phyloP scores from a whole-genome alignment of 2,329 filamentous ascomycete species.

The Aspergillus ruber region DNA sequence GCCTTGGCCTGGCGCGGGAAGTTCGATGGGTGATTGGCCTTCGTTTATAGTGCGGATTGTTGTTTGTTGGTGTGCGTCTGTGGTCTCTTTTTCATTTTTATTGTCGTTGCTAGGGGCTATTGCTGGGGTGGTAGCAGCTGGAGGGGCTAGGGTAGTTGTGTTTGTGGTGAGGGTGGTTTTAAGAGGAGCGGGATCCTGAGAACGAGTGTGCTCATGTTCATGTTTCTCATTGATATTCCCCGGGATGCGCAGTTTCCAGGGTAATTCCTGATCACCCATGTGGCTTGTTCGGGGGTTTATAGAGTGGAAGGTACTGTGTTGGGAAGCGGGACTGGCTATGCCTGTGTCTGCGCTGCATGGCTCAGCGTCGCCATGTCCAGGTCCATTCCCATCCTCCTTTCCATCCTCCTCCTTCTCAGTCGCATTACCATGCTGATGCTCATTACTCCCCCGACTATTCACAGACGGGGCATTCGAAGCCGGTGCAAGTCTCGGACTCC shows the following conservation, averaged over 20 bases:
- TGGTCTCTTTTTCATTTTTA: neutral
- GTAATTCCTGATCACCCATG: slow-evolving; percentile 30
- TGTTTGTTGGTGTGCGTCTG: slow-evolving; percentile 17
- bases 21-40: slow-evolving; percentile 24
- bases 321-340: slow-evolving; percentile 12
- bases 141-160: neutral
- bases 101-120: too few species aligned
- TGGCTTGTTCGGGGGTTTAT: slow-evolving; percentile 24
- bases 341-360: neutral
- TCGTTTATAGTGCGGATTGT: slow-evolving; percentile 15
- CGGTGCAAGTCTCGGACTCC: slow-evolving; percentile 13
- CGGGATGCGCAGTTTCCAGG: slow-evolving; percentile 31
- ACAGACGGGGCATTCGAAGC: neutral
- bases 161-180: slow-evolving; percentile 5
- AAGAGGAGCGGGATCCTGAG: slow-evolving; percentile 1
- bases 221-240: slow-evolving; percentile 12
- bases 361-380: neutral
- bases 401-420: too few species aligned
- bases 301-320: slow-evolving; percentile 28
- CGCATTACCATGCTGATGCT: neutral
- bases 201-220: too few species aligned
- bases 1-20: slow-evolving; percentile 15
- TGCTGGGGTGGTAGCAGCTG: neutral
- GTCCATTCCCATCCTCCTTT: too few species aligned
- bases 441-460: neutral